Percentiles rank a stretch among this genome's conserved stretches.
These are phyloP conservation scores for Mimosa pudica DNA, from an alignment of 306 rosid species.

Conservation along the genomic window DNA sequence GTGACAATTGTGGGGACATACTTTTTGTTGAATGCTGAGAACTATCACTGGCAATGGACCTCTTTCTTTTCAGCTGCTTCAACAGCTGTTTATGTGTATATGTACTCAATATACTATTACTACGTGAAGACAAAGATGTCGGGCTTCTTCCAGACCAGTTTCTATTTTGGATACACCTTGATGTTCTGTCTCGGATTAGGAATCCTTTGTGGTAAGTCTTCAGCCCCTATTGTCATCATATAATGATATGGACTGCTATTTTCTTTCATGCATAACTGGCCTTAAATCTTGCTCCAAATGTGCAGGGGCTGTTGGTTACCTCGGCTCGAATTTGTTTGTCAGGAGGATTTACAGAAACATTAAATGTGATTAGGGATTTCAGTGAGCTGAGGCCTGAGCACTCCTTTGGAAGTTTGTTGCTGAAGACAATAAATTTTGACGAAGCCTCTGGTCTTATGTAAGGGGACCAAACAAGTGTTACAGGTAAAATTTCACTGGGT, in stretches of 20 bases:
- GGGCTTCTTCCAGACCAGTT: slow-evolving; percentile 98
- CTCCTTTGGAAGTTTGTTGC: slow-evolving; percentile 44
- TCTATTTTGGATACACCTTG: slow-evolving; percentile 96
- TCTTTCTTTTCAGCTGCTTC: slow-evolving; percentile 99
- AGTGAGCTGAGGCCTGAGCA: slow-evolving; percentile 41
- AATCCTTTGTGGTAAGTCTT: slow-evolving; percentile 88
- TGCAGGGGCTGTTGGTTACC: slow-evolving; percentile 95
- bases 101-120: slow-evolving; percentile 92
- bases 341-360: slow-evolving; percentile 99
- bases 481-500: slow-evolving; percentile 63
- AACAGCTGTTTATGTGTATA: slow-evolving; percentile 90
- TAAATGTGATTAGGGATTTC: slow-evolving; percentile 76
- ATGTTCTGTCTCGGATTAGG: slow-evolving; percentile 99
- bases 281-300: slow-evolving; percentile 21
- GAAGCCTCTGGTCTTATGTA: slow-evolving; percentile 48
- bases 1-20: slow-evolving; percentile 99
- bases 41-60: slow-evolving; percentile 99
- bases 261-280: slow-evolving; percentile 21
- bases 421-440: slow-evolving; percentile 43
- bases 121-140: slow-evolving; percentile 98
- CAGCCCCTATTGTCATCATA: neutral
- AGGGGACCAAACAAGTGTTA: slow-evolving; percentile 48
- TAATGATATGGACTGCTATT: neutral
- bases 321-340: slow-evolving; percentile 93
- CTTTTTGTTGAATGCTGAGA: slow-evolving; percentile 95